Conservation (phyloP, 2,329 filamentous ascomycete genomes). For the Nakataea oryzae region DNA sequence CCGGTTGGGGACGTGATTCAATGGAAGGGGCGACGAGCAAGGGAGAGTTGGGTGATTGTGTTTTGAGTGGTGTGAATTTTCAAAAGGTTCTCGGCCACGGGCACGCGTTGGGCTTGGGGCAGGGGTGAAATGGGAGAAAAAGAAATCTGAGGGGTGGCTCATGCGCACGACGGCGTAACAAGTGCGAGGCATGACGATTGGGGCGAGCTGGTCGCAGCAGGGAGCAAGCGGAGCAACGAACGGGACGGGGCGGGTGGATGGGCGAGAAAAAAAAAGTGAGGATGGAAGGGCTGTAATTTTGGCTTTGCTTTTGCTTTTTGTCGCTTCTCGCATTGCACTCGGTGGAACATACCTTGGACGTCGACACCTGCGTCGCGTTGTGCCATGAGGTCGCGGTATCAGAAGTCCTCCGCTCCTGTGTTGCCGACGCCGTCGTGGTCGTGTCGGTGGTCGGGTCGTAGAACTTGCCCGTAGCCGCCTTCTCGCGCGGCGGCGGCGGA, state of each 20-base stretch:
- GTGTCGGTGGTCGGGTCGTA: slow-evolving; percentile 45
- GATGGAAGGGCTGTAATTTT: slow-evolving; percentile 2
- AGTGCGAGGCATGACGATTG: not conserved
- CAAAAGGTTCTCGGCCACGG: not conserved
- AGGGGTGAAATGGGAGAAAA: slow-evolving; percentile 1
- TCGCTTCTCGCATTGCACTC: not conserved
- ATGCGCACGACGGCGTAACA: not conserved
- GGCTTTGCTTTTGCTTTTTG: slow-evolving; percentile 7
- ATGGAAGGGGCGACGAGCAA: not conserved
- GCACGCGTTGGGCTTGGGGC: not conserved
- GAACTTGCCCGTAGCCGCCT: slow-evolving; percentile 26
- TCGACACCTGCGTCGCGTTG: slow-evolving; percentile 27
- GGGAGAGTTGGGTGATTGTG: not conserved
- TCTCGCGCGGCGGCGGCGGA: slow-evolving; percentile 7
- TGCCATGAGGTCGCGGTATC: slow-evolving; percentile 32
- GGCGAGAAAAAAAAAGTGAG: slow-evolving; percentile 5
- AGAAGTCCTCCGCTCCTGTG: slow-evolving; percentile 33
- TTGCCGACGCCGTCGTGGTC: slow-evolving; percentile 29
- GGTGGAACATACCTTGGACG: slow-evolving; percentile 36
- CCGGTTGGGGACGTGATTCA: not conserved
- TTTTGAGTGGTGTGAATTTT: not conserved
- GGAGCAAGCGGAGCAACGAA: slow-evolving; percentile 7
- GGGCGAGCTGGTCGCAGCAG: not conserved
- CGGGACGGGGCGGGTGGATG: slow-evolving; percentile 8
- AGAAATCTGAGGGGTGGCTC: slow-evolving; percentile 8